Conservation (phyloP, 1,139 yeast species). For the Hyphopichia pseudoburtonii region DNA sequence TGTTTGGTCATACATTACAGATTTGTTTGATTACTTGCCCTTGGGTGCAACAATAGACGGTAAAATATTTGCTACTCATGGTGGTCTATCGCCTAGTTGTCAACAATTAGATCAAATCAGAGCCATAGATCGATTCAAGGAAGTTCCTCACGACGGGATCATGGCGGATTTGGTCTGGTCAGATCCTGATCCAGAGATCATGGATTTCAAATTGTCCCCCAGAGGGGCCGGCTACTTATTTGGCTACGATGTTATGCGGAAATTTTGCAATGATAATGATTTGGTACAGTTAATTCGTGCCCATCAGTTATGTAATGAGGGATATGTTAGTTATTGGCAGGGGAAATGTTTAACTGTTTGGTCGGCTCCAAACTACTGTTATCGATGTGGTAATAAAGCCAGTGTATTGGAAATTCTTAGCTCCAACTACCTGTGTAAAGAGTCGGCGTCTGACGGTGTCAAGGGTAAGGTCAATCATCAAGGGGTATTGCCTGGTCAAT, state of each 20-base stretch:
- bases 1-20: slow-evolving; percentile 90
- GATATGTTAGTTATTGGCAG: slow-evolving; percentile 87
- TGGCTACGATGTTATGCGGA: slow-evolving; percentile 87
- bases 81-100: slow-evolving; percentile 92
- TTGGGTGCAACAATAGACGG: slow-evolving; percentile 92
- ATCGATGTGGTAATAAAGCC: slow-evolving; percentile 95
- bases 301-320: slow-evolving; percentile 95
- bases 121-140: slow-evolving; percentile 85
- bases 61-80: slow-evolving; percentile 93
- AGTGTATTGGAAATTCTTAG: slow-evolving; percentile 75
- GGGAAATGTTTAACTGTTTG: slow-evolving; percentile 94
- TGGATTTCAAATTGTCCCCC: slow-evolving; percentile 86
- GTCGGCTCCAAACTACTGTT: slow-evolving; percentile 98
- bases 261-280: slow-evolving; percentile 75
- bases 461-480: slow-evolving; percentile 15
- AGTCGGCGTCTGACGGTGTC: slow-evolving; percentile 7
- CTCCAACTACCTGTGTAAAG: slow-evolving; percentile 27
- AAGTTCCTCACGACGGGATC: slow-evolving; percentile 97
- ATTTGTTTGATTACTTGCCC: slow-evolving; percentile 87
- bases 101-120: slow-evolving; percentile 91
- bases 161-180: slow-evolving; percentile 99
- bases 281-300: slow-evolving; percentile 87
- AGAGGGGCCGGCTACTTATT: slow-evolving; percentile 98
- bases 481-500: slow-evolving; percentile 46
- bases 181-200: slow-evolving; percentile 87